These are phyloP conservation scores for Colletotrichum eleusines DNA, from an alignment of 2,329 filamentous ascomycete genomes.

Conservation along the genomic window DNA sequence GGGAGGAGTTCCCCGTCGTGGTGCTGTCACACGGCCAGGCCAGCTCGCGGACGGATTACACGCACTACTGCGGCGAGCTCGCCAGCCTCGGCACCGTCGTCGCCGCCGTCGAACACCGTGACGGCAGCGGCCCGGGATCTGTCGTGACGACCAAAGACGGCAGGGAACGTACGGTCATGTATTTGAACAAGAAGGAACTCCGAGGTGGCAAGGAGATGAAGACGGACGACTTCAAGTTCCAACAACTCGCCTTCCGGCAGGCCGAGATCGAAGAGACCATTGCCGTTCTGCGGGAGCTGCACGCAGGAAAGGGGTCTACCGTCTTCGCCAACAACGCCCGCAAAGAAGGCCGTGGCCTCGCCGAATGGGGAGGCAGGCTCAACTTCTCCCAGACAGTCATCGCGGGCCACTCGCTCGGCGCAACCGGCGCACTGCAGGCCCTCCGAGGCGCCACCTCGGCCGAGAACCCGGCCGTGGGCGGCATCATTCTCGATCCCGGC, in stretches of 20 bases:
- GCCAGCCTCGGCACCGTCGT: conserved; percentile 63
- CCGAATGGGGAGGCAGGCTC: conserved; percentile 65
- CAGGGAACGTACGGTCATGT: conserved; percentile 23
- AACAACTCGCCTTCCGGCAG: conserved; percentile 63
- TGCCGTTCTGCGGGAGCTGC: conserved; percentile 49
- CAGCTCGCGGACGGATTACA: conserved; percentile 64
- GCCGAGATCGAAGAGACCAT: conserved; percentile 63
- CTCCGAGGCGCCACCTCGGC: conserved; percentile 53
- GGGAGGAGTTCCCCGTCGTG: conserved; percentile 56
- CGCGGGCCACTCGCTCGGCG: conserved; percentile 75
- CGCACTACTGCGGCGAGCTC: conserved; percentile 62
- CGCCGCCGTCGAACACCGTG: conserved; percentile 64
- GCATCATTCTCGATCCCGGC: conserved; percentile 74
- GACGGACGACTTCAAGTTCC: conserved; percentile 54
- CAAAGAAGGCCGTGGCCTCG: conserved; percentile 59
- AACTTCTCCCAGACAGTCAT: conserved; percentile 67
- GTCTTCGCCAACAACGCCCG: conserved; percentile 58
- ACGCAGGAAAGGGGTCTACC: conserved; percentile 55
- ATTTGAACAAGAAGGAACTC: conserved; percentile 24
- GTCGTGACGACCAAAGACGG: conserved; percentile 47
- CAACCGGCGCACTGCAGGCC: conserved; percentile 71
- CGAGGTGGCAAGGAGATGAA: conserved; percentile 46
- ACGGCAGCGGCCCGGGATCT: conserved; percentile 63
- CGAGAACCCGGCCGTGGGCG: conserved; percentile 67
- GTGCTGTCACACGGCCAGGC: conserved; percentile 67